phyloP scores from a whole-genome alignment of 2,329 filamentous ascomycete species.

The Aspergillus calidoustus region DNA sequence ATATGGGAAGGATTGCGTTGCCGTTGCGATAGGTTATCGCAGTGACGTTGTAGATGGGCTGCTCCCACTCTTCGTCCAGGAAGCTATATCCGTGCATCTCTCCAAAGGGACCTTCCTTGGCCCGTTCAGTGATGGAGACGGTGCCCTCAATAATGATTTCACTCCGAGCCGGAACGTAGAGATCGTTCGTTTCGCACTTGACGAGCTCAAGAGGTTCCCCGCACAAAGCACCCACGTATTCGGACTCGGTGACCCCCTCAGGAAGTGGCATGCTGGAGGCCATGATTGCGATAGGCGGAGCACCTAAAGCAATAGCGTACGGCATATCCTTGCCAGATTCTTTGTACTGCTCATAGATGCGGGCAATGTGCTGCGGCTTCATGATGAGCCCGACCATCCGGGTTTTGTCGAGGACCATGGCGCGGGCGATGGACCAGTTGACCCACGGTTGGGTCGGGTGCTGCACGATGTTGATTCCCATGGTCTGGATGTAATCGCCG shows the following conservation, averaged over 20 bases:
- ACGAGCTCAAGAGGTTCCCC: conserved; percentile 53
- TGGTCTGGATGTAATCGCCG: conserved; percentile 57
- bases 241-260: conserved; percentile 53
- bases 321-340: conserved; percentile 52
- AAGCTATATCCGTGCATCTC: conserved; percentile 55
- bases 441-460: conserved; percentile 54
- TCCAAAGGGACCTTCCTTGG: conserved; percentile 55
- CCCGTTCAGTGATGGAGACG: conserved; percentile 50
- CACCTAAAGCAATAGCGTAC: conserved; percentile 54
- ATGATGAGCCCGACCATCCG: conserved; percentile 50
- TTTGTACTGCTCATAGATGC: conserved; percentile 55
- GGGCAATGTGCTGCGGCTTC: conserved; percentile 52
- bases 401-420: conserved; percentile 53
- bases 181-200: conserved; percentile 58
- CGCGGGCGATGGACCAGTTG: conserved; percentile 44
- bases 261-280: conserved; percentile 56
- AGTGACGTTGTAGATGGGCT: conserved; percentile 51
- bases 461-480: conserved; percentile 55
- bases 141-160: conserved; percentile 60
- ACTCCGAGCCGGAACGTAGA: conserved; percentile 54
- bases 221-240: conserved; percentile 54
- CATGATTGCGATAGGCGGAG: conserved; percentile 56
- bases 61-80: conserved; percentile 43
- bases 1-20: conserved; percentile 53
- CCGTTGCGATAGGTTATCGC: conserved; percentile 53